These are phyloP conservation scores for Saturnispora zaruensis DNA, from an alignment of 805 yeast species.

Conservation along the genomic window DNA sequence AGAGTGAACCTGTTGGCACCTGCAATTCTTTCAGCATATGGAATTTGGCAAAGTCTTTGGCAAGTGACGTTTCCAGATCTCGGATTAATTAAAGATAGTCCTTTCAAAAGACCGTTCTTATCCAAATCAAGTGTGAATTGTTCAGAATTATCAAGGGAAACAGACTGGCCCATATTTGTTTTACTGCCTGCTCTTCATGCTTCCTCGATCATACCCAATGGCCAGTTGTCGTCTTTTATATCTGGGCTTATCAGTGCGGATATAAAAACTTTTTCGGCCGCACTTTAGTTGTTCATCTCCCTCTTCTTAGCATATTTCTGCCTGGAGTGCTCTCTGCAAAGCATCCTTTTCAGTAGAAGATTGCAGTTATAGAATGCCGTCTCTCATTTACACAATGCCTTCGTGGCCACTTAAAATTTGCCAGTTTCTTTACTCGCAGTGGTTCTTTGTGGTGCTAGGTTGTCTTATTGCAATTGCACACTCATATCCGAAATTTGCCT, in stretches of 20 bases:
- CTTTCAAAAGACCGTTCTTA: constrained; percentile 24
- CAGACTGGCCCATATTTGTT: constrained; percentile 18
- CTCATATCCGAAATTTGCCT: constrained; percentile 73
- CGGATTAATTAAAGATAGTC: constrained; percentile 18
- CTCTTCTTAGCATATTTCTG: too few species aligned
- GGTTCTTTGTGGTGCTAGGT: constrained; percentile 73
- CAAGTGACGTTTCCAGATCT: constrained; percentile 16
- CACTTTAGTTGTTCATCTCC: too few species aligned
- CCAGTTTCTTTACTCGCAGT: constrained; percentile 21
- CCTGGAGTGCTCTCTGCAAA: background rate
- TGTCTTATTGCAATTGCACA: constrained; percentile 66
- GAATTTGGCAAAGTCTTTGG: constrained; percentile 27
- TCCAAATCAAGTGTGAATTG: constrained; percentile 15
- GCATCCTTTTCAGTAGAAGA: background rate
- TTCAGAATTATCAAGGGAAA: constrained; percentile 17
- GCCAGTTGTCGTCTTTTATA: background rate
- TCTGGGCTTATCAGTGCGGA: background rate
- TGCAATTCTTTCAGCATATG: constrained; percentile 29
- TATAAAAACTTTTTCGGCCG: background rate
- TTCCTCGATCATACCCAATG: background rate
- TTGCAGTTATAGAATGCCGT: background rate
- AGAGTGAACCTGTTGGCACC: constrained; percentile 28
- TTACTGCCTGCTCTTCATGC: background rate
- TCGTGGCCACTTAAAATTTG: background rate
- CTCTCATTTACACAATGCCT: background rate